phyloP scores from a whole-genome alignment of 257 asterid genomes.

The Schizonepeta tenuifolia region DNA sequence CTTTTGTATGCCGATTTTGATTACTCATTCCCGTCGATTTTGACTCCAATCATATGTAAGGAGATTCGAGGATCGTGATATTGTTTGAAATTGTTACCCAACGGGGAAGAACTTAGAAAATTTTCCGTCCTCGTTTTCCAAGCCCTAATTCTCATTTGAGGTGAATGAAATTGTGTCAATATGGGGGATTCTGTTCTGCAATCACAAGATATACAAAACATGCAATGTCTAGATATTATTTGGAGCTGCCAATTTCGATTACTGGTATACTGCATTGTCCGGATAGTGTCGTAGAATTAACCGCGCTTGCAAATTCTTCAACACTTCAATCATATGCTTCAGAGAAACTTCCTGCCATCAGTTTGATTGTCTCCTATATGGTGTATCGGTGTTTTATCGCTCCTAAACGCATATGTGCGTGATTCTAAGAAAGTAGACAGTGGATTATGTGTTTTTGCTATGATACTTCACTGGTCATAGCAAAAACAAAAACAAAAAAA shows the following conservation, averaged over 20 bases:
- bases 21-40: not conserved
- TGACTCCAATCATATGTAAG: not conserved
- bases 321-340: not conserved
- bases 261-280: not conserved
- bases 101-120: not conserved
- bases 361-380: too few species aligned
- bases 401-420: too few species aligned
- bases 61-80: not conserved
- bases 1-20: conserved; percentile 3
- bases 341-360: too few species aligned
- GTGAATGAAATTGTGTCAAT: not conserved
- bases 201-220: not conserved
- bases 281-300: conserved; percentile 1
- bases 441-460: not conserved
- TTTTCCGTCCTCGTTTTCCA: not conserved
- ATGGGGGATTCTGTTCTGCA: too few species aligned
- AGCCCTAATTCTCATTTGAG: conserved; percentile 32
- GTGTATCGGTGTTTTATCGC: too few species aligned
- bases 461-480: too few species aligned
- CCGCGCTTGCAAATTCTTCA: not conserved
- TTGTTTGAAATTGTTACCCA: not conserved
- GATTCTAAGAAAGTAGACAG: not conserved
- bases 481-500: not conserved
- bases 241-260: not conserved
- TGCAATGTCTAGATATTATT: not conserved